Percentiles rank a stretch among this genome's conserved stretches.
These are phyloP conservation scores for Trichoderma sp. DNA, from an alignment of 2,329 filamentous ascomycete species.

Conservation along the genomic window DNA sequence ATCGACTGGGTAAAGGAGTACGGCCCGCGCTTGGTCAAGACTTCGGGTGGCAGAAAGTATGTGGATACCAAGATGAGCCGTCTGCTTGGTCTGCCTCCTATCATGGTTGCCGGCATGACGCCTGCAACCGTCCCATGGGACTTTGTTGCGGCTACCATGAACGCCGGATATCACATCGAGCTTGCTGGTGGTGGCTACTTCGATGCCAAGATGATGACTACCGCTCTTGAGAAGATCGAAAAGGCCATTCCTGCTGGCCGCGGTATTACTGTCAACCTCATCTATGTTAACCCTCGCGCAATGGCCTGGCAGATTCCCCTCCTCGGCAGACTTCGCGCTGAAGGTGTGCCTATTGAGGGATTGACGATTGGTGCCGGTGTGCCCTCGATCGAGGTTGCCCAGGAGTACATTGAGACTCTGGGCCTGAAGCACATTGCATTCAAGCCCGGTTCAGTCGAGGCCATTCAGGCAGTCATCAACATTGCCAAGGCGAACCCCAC, in stretches of 20 bases:
- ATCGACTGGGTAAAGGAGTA: constrained; percentile 98
- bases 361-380: constrained; percentile 91
- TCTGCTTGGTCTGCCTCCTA: constrained; percentile 75
- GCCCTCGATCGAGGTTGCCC: constrained; percentile 86
- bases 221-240: constrained; percentile 80
- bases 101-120: constrained; percentile 94
- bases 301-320: constrained; percentile 93
- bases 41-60: constrained; percentile 81
- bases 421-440: constrained; percentile 91
- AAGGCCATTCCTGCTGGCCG: constrained; percentile 77
- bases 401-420: constrained; percentile 90
- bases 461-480: constrained; percentile 85
- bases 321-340: constrained; percentile 72
- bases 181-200: constrained; percentile 88
- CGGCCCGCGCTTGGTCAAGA: constrained; percentile 87
- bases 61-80: constrained; percentile 97
- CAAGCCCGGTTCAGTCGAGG: constrained; percentile 87
- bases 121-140: constrained; percentile 86
- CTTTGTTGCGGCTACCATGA: constrained; percentile 89
- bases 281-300: constrained; percentile 84
- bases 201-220: constrained; percentile 76
- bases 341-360: constrained; percentile 88
- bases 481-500: constrained; percentile 91
- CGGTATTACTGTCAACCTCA: constrained; percentile 85
- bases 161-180: constrained; percentile 91